Evolutionary conservation across 495 filamentous ascomycete species (phyloP).

Genomic region (Penicillium cinerascens): DNA sequence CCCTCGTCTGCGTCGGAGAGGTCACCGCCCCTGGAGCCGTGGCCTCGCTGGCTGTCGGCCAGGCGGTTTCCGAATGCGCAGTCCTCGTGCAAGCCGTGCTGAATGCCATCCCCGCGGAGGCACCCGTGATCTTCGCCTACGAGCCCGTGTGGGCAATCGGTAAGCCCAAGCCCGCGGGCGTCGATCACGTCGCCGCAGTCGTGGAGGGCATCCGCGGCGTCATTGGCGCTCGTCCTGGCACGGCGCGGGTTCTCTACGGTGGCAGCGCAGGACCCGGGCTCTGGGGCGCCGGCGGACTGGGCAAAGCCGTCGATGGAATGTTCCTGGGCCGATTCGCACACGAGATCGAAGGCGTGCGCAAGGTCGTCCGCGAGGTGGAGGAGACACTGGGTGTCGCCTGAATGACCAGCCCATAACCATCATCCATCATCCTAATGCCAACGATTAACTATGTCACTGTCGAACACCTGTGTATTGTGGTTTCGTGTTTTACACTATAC

Average conservation of each 20-base stretch:
- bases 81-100: conserved; percentile 62
- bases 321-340: conserved; percentile 82
- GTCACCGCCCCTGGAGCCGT: conserved; percentile 43
- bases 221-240: conserved; percentile 41
- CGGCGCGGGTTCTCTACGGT: conserved; percentile 69
- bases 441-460: no score
- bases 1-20: conserved; percentile 80
- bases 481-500: conserved; percentile 22
- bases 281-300: conserved; percentile 56
- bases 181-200: conserved; percentile 70
- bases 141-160: conserved; percentile 92
- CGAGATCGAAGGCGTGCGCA: conserved; percentile 61
- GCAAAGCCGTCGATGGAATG: conserved; percentile 71
- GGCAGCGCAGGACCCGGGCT: conserved; percentile 77
- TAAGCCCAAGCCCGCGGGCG: conserved; percentile 62
- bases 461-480: conserved; percentile 10
- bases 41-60: conserved; percentile 48
- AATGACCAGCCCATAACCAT: background rate
- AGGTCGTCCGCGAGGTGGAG: conserved; percentile 67
- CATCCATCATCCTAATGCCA: background rate
- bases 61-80: conserved; percentile 62
- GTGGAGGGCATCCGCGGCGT: conserved; percentile 54
- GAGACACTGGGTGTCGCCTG: conserved; percentile 28
- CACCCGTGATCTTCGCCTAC: conserved; percentile 77
- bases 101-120: conserved; percentile 50